These are phyloP conservation scores for Pholiota adiposa DNA, from an alignment of 1,284 basidiomycete genomes.

Conservation along the genomic window DNA sequence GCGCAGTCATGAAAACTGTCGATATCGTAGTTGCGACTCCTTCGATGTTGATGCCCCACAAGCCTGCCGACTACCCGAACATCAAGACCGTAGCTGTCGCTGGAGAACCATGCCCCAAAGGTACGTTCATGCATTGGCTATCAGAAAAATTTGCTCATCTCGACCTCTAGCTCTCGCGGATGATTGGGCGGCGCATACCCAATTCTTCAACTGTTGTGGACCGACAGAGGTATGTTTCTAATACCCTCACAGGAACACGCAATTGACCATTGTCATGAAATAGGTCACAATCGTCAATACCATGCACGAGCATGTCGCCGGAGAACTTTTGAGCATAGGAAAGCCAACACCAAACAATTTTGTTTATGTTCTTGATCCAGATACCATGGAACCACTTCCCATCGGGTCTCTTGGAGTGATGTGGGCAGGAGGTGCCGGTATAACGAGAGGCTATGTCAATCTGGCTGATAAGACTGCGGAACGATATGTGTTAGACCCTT, in stretches of 20 bases:
- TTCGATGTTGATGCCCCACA: slow-evolving; percentile 56
- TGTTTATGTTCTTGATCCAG: slow-evolving; percentile 55
- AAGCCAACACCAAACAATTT: slow-evolving; percentile 62
- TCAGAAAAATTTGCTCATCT: slow-evolving; percentile 1
- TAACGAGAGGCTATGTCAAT: slow-evolving; percentile 58
- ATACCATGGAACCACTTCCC: slow-evolving; percentile 51
- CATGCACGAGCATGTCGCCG: slow-evolving; percentile 50
- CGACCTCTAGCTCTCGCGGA: slow-evolving; percentile 51
- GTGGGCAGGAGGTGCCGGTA: slow-evolving; percentile 63
- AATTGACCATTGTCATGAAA: slow-evolving; percentile 3
- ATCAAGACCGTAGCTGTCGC: slow-evolving; percentile 62
- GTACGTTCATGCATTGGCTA: slow-evolving; percentile 30
- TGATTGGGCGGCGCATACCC: slow-evolving; percentile 56
- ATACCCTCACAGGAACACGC: not conserved
- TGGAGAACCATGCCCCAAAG: slow-evolving; percentile 63
- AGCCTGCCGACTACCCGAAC: slow-evolving; percentile 59
- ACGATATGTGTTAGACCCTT: slow-evolving; percentile 54
- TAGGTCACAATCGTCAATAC: slow-evolving; percentile 67
- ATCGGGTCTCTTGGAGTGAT: slow-evolving; percentile 58
- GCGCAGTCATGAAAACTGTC: slow-evolving; percentile 56
- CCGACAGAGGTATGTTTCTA: slow-evolving; percentile 29
- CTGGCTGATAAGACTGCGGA: slow-evolving; percentile 58
- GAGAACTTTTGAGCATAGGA: slow-evolving; percentile 52
- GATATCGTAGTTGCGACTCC: slow-evolving; percentile 60
- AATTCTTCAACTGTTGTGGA: slow-evolving; percentile 32